Conservation (phyloP, 306 rosid genomes). For the Citrullus colocynthis region DNA sequence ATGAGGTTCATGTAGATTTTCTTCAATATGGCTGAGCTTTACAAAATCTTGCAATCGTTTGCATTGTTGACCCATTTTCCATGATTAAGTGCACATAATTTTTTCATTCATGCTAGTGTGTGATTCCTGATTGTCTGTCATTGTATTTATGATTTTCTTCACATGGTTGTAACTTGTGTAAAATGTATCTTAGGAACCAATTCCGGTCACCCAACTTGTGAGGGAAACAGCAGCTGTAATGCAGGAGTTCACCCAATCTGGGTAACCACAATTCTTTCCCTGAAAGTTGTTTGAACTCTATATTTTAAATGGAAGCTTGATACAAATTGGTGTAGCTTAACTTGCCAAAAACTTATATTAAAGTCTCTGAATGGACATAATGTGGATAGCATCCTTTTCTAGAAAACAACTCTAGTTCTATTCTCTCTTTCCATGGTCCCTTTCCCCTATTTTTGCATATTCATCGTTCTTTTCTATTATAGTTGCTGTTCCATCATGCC, state of each 20-base stretch:
- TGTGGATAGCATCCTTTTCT: not conserved
- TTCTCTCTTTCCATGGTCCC: not conserved
- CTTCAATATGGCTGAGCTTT: not conserved
- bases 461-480: not conserved
- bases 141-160: not conserved
- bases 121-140: not conserved
- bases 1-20: not conserved
- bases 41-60: not conserved
- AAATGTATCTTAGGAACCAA: conserved; percentile 53
- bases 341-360: not conserved
- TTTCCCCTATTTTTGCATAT: not conserved
- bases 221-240: conserved; percentile 95
- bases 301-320: not conserved
- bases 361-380: conserved; percentile 1
- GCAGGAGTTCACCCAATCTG: conserved; percentile 98
- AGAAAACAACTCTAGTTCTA: too few species aligned
- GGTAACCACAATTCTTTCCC: conserved; percentile 33
- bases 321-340: not conserved
- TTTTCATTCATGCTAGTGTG: not conserved
- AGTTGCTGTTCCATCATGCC: not conserved
- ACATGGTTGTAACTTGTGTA: not conserved
- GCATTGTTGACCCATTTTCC: not conserved
- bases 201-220: conserved; percentile 93
- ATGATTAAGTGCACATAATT: not conserved
- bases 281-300: not conserved